These are phyloP conservation scores for Pulveroboletus sp. DNA, from an alignment of 1,284 basidiomycete genomes.

Conservation along the genomic window DNA sequence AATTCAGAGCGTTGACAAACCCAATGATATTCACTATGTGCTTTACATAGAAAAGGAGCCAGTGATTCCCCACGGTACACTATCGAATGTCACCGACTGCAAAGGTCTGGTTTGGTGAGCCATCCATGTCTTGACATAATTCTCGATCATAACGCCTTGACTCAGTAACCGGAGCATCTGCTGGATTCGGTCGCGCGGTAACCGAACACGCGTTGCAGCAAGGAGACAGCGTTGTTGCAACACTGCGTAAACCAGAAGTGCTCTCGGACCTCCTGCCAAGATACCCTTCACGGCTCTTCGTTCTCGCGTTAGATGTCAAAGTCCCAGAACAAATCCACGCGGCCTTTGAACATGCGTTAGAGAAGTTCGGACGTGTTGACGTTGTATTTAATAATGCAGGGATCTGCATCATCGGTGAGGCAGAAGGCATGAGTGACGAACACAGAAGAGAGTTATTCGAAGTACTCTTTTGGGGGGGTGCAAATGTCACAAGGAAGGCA, in stretches of 20 bases:
- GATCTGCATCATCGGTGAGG: conserved; percentile 24
- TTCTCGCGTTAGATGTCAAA: conserved; percentile 38
- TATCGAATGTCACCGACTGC: background rate
- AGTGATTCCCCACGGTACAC: background rate
- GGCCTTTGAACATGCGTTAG: conserved; percentile 28
- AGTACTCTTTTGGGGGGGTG: conserved; percentile 42
- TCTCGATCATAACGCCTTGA: background rate
- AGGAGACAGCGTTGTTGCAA: conserved; percentile 33
- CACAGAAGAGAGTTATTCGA: conserved; percentile 36
- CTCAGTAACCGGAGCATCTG: conserved; percentile 33
- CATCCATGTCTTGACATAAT: background rate
- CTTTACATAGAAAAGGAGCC: no score
- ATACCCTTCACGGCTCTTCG: conserved; percentile 43
- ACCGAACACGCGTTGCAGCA: conserved; percentile 26
- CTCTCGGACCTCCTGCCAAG: conserved; percentile 22
- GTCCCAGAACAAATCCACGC: conserved; percentile 17
- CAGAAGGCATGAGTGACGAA: conserved; percentile 38
- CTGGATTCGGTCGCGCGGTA: conserved; percentile 29
- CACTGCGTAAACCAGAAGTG: conserved; percentile 17
- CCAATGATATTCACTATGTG: no score
- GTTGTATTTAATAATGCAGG: conserved; percentile 41
- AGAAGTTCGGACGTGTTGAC: conserved; percentile 34
- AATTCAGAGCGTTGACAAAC: no score
- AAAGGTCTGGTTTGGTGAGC: conserved; percentile 34
- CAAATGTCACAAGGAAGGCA: conserved; percentile 37